phyloP scores from a whole-genome alignment of 352 stramenopile genomes.

The Lagenidium giganteum region DNA sequence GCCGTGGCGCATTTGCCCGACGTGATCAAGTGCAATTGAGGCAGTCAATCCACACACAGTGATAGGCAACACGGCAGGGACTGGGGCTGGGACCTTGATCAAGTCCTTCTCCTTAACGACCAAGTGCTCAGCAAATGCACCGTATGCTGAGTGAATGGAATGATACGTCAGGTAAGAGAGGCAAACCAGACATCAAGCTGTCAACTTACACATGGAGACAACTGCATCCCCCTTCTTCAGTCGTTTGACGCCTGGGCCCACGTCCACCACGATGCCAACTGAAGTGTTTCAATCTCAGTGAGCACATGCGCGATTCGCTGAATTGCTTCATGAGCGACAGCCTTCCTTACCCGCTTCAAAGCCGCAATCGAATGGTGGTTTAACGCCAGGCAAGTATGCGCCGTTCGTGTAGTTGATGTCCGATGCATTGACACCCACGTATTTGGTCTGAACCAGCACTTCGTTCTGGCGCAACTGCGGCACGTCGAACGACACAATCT shows the following conservation, averaged over 20 bases:
- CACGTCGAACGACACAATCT: slow-evolving; percentile 46
- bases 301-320: no score
- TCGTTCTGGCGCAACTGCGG: slow-evolving; percentile 33
- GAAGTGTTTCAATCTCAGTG: no score
- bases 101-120: slow-evolving; percentile 22
- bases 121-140: slow-evolving; percentile 33
- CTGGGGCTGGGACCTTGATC: slow-evolving; percentile 17
- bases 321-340: no score
- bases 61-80: slow-evolving; percentile 29
- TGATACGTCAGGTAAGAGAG: no score
- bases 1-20: slow-evolving; percentile 32
- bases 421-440: slow-evolving; percentile 35
- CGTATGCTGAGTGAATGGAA: slow-evolving; percentile 17
- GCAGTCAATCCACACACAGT: slow-evolving; percentile 32
- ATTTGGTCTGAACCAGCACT: slow-evolving; percentile 41
- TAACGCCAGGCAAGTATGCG: slow-evolving; percentile 36
- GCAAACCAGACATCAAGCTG: no score
- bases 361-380: slow-evolving; percentile 46
- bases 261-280: slow-evolving; percentile 27
- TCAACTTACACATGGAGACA: slow-evolving; percentile 30
- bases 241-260: slow-evolving; percentile 24
- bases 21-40: slow-evolving; percentile 35
- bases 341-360: slow-evolving; percentile 29
- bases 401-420: slow-evolving; percentile 64
- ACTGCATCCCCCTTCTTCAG: slow-evolving; percentile 39